Conservation (phyloP, 2,329 filamentous ascomycete species). For the Curvularia hawaiiensis region DNA sequence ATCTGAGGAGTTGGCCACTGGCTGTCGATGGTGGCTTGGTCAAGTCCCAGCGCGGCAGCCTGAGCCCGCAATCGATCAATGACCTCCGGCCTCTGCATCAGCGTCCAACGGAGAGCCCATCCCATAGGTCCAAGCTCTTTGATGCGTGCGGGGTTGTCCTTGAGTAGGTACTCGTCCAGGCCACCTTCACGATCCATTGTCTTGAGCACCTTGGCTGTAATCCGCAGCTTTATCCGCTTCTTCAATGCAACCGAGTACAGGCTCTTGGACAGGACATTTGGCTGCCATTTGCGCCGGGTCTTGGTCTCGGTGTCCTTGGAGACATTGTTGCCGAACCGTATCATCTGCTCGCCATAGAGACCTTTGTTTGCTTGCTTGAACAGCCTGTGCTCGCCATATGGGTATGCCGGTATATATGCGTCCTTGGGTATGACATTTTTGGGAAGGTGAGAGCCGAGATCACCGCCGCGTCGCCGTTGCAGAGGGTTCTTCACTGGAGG, state of each 20-base stretch:
- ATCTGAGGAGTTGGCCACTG: slow-evolving; percentile 37
- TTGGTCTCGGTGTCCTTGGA: slow-evolving; percentile 71
- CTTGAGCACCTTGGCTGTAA: slow-evolving; percentile 69
- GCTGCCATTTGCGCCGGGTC: slow-evolving; percentile 73
- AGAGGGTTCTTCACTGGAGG: slow-evolving; percentile 34
- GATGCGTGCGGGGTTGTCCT: slow-evolving; percentile 75
- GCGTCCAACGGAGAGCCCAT: slow-evolving; percentile 86
- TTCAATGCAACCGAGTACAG: slow-evolving; percentile 69
- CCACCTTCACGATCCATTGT: slow-evolving; percentile 83
- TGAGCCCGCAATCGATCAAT: slow-evolving; percentile 69
- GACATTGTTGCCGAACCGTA: slow-evolving; percentile 81
- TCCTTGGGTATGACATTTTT: slow-evolving; percentile 40
- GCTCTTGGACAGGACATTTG: slow-evolving; percentile 71
- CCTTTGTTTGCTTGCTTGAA: slow-evolving; percentile 84
- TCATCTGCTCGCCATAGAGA: slow-evolving; percentile 71
- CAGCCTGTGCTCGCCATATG: slow-evolving; percentile 69
- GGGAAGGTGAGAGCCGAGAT: slow-evolving; percentile 44
- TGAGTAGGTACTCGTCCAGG: slow-evolving; percentile 88
- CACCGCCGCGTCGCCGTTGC: slow-evolving; percentile 37
- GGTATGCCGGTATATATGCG: slow-evolving; percentile 60
- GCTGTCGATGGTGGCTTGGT: slow-evolving; percentile 48
- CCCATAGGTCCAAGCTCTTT: slow-evolving; percentile 87
- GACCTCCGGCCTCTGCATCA: slow-evolving; percentile 79
- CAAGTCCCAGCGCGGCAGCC: slow-evolving; percentile 68
- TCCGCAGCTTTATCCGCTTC: slow-evolving; percentile 67